Evolutionary conservation across 1,284 basidiomycete genomes (phyloP).

Genomic region (Thelephora terrestris): DNA sequence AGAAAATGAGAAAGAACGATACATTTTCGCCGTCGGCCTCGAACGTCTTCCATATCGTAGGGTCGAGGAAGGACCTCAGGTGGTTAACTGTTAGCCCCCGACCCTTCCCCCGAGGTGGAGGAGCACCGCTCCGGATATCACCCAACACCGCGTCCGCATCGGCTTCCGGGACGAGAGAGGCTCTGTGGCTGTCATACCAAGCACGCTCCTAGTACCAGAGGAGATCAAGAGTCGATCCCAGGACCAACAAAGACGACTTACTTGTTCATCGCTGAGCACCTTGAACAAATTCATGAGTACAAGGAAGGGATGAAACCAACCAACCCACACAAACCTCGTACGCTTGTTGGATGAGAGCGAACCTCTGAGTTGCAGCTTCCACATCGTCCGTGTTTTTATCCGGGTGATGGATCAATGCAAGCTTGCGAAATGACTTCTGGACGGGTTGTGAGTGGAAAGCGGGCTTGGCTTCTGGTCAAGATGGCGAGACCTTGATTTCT

Average conservation of each 20-base stretch:
- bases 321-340: constrained; percentile 60
- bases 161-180: constrained; percentile 74
- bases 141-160: constrained; percentile 79
- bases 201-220: constrained; percentile 85
- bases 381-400: constrained; percentile 81
- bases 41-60: constrained; percentile 62
- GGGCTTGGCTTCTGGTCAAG: neutral
- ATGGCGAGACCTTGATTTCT: constrained; percentile 68
- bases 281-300: constrained; percentile 20
- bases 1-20: constrained; percentile 13
- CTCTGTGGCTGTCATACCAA: constrained; percentile 96
- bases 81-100: constrained; percentile 77
- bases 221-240: constrained; percentile 11
- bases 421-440: constrained; percentile 72
- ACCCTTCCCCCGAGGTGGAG: constrained; percentile 60
- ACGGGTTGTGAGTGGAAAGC: constrained; percentile 5
- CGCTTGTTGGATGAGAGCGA: constrained; percentile 86
- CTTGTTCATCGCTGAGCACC: constrained; percentile 89
- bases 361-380: constrained; percentile 82
- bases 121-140: constrained; percentile 68
- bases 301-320: neutral
- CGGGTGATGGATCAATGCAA: constrained; percentile 82
- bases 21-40: constrained; percentile 63
- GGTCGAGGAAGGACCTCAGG: constrained; percentile 79
- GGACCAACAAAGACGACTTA: constrained; percentile 26